Conservation (phyloP, 345 rosid species). For the Citrus sp. region DNA sequence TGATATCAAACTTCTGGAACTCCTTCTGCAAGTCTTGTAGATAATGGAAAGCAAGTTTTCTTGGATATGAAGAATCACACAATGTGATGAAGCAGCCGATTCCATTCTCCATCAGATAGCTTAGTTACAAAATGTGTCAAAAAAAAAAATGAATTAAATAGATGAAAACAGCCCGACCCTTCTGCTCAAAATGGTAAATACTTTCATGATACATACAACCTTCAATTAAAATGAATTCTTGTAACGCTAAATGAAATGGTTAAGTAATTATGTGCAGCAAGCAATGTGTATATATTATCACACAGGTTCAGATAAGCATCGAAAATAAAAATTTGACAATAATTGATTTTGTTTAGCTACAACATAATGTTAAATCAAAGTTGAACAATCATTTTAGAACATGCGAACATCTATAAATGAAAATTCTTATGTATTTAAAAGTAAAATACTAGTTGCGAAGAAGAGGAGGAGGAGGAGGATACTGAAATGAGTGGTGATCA, state of each 20-base stretch:
- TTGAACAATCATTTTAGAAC: too few species aligned
- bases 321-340: too few species aligned
- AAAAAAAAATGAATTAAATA: neutral
- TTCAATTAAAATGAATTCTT: neutral
- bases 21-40: constrained; percentile 52
- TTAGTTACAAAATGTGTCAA: constrained; percentile 16
- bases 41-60: constrained; percentile 61
- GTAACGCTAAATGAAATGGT: neutral
- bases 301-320: neutral
- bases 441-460: neutral
- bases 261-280: neutral
- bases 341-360: too few species aligned
- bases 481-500: constrained; percentile 58
- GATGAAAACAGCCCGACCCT: neutral
- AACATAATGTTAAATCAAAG: too few species aligned
- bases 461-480: constrained; percentile 14
- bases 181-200: neutral
- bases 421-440: too few species aligned
- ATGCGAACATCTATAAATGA: too few species aligned
- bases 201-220: neutral
- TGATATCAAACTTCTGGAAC: constrained; percentile 36
- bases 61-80: constrained; percentile 58
- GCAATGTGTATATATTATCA: neutral
- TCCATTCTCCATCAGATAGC: constrained; percentile 46
- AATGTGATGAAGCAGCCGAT: constrained; percentile 45